Conservation (phyloP, 495 filamentous ascomycete genomes). For the Penicillium odoratum region DNA sequence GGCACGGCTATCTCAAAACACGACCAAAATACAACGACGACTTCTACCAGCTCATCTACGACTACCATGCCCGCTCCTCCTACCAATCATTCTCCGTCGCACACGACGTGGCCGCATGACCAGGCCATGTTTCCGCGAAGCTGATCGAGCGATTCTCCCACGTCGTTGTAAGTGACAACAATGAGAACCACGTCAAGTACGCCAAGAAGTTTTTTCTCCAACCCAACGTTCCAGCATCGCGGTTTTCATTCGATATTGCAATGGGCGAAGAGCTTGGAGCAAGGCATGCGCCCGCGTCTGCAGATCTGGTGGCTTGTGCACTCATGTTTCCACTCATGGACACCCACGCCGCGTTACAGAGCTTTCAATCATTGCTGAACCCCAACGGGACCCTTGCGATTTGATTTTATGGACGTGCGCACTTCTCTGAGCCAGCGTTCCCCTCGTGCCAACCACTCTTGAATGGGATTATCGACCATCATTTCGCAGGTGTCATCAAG, state of each 20-base stretch:
- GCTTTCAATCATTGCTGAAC: not conserved
- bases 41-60: not conserved
- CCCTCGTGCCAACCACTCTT: not conserved
- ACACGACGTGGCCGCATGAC: constrained; percentile 1
- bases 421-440: not conserved
- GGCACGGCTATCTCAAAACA: not conserved
- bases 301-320: not conserved
- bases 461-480: not conserved
- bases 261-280: not conserved
- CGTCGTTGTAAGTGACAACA: not conserved
- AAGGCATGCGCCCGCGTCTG: not conserved
- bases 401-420: not conserved
- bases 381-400: not conserved
- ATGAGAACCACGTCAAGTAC: not conserved
- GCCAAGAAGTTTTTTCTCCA: not conserved
- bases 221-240: not conserved
- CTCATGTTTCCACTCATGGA: not conserved
- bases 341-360: not conserved
- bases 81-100: not conserved
- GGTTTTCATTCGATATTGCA: not conserved
- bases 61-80: not conserved
- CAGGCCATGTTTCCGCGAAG: not conserved
- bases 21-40: not conserved
- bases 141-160: not conserved
- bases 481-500: not conserved